A percentile compares a stretch with the other conserved stretches of the same genome.
Conservation (phyloP, 805 yeast species). For the Metahyphopichia silvanorum region DNA sequence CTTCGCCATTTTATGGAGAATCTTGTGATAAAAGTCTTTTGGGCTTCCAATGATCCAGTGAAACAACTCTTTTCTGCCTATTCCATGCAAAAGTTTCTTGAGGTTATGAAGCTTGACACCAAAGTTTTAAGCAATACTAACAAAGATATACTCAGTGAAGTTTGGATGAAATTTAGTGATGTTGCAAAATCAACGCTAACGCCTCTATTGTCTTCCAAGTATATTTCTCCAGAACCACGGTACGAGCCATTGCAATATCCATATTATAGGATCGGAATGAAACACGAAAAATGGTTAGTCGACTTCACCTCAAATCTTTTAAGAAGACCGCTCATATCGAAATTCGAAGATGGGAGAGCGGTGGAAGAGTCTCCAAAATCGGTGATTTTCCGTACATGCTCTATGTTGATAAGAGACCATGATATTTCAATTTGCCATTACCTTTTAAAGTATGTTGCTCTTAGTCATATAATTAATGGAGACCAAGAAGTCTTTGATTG, state of each 20-base stretch:
- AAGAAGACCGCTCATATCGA: constrained; percentile 29
- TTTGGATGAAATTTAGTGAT: constrained; percentile 65
- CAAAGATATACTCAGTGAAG: constrained; percentile 15
- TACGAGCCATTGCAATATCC: constrained; percentile 58
- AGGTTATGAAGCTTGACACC: constrained; percentile 50
- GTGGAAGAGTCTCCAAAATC: constrained; percentile 11
- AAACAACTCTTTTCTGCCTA: constrained; percentile 81
- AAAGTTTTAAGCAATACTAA: constrained; percentile 14
- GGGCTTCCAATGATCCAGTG: constrained; percentile 86
- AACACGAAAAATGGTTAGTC: constrained; percentile 70
- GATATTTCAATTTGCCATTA: constrained; percentile 69
- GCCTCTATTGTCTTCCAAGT: constrained; percentile 73
- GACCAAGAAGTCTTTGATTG: constrained; percentile 35
- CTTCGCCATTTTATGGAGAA: constrained; percentile 62
- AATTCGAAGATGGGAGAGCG: constrained; percentile 8
- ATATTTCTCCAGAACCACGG: constrained; percentile 55
- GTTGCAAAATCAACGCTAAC: constrained; percentile 68
- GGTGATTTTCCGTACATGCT: constrained; percentile 57
- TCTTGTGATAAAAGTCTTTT: constrained; percentile 76
- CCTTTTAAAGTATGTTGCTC: constrained; percentile 71
- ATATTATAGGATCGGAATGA: constrained; percentile 51
- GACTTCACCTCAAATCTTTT: constrained; percentile 66
- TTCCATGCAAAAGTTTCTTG: constrained; percentile 83
- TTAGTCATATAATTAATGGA: constrained; percentile 57
- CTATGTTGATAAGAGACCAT: constrained; percentile 64